Conservation (phyloP, 768 basidiomycete species). For the Kwoniella dejecticola region DNA sequence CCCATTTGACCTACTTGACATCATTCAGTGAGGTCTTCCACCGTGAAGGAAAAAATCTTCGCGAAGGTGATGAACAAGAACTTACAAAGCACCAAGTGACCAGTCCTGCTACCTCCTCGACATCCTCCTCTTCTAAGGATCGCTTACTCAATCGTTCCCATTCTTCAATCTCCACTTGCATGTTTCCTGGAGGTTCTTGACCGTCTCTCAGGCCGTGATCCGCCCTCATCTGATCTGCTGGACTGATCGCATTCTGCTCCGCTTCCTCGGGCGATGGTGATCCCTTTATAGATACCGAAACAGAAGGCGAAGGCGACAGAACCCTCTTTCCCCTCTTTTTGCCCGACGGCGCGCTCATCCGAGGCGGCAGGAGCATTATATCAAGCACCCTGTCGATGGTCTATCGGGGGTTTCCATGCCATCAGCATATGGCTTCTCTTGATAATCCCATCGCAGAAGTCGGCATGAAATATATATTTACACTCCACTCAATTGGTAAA, state of each 20-base stretch:
- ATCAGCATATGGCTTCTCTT: not conserved
- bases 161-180: constrained; percentile 66
- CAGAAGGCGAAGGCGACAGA: constrained; percentile 24
- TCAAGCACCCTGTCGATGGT: constrained; percentile 91
- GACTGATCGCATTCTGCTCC: not conserved
- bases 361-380: constrained; percentile 66
- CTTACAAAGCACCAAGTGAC: constrained; percentile 69
- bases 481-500: constrained; percentile 75
- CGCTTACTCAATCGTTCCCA: constrained; percentile 62
- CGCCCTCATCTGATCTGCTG: constrained; percentile 37
- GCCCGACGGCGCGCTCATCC: constrained; percentile 21
- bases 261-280: not conserved
- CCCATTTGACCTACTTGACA: constrained; percentile 89
- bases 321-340: constrained; percentile 17
- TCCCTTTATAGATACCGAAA: constrained; percentile 38
- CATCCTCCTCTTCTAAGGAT: constrained; percentile 61
- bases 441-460: too few relatives aligned
- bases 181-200: constrained; percentile 63
- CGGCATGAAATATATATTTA: constrained; percentile 27
- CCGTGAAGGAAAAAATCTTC: too few relatives aligned
- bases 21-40: too few relatives aligned
- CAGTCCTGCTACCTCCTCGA: constrained; percentile 56
- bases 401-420: constrained; percentile 36
- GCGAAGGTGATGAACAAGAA: too few relatives aligned
- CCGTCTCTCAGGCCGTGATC: constrained; percentile 58